phyloP scores from a whole-genome alignment of 495 filamentous ascomycete species.

The Penicillium goetzii region DNA sequence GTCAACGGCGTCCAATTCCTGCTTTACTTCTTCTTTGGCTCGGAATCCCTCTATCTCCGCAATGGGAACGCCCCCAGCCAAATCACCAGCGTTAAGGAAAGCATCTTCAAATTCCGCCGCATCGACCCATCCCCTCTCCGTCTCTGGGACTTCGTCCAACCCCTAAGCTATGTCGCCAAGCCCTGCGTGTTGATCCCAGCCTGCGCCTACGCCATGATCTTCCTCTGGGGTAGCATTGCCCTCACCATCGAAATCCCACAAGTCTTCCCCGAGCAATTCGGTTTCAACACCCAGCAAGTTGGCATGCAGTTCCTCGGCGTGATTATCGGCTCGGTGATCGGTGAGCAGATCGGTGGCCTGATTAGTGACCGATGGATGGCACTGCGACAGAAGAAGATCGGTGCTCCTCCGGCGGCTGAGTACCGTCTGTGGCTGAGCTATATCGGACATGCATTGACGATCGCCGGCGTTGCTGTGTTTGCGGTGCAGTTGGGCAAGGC shows the following conservation, averaged over 20 bases:
- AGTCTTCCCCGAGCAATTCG: constrained; percentile 53
- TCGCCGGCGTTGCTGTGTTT: constrained; percentile 57
- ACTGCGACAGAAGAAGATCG: constrained; percentile 28
- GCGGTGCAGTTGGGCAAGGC: constrained; percentile 50
- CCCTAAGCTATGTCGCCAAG: constrained; percentile 42
- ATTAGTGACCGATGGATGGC: constrained; percentile 57
- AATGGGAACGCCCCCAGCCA: constrained; percentile 13
- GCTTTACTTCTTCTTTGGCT: constrained; percentile 55
- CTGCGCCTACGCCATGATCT: constrained; percentile 56
- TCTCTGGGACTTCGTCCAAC: constrained; percentile 51
- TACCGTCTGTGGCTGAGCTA: constrained; percentile 60
- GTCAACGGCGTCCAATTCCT: constrained; percentile 59
- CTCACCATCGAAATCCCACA: constrained; percentile 59
- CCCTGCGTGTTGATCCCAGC: constrained; percentile 53
- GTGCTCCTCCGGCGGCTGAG: constrained; percentile 41
- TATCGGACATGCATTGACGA: constrained; percentile 48
- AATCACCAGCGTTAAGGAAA: constrained; percentile 25
- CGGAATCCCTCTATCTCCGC: constrained; percentile 57
- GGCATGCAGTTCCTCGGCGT: constrained; percentile 58
- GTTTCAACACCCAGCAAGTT: constrained; percentile 55
- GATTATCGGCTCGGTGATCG: constrained; percentile 59
- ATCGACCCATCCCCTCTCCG: constrained; percentile 54
- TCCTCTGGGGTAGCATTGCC: constrained; percentile 52
- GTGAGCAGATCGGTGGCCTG: constrained; percentile 58
- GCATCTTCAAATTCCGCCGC: constrained; percentile 48